A percentile compares a stretch with the other conserved stretches of the same genome.
Conservation (phyloP, 306 rosid species). For the Trifolium repens region DNA sequence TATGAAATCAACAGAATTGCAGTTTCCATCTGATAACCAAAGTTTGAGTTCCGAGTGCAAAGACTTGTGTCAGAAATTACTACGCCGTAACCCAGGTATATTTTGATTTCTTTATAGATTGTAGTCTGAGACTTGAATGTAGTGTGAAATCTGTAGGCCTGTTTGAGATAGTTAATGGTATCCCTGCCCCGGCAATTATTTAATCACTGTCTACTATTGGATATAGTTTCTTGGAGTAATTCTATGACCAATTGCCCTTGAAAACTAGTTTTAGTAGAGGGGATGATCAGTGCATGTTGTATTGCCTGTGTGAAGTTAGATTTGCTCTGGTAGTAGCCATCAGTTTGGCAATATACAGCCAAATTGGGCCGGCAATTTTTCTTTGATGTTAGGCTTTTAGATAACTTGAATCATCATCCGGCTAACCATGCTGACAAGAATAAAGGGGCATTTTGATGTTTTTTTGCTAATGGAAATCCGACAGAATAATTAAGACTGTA, state of each 20-base stretch:
- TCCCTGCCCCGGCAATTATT: slow-evolving; percentile 18
- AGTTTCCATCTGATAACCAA: slow-evolving; percentile 68
- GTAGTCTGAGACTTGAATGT: slow-evolving; percentile 32
- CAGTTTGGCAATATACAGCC: slow-evolving; percentile 1
- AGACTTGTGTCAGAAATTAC: slow-evolving; percentile 89
- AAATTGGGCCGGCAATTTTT: slow-evolving; percentile 36
- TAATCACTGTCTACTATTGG: slow-evolving; percentile 28
- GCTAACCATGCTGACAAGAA: slow-evolving; percentile 38
- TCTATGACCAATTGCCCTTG: slow-evolving; percentile 24
- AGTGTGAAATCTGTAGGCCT: slow-evolving; percentile 10
- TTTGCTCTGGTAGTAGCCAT: slow-evolving; percentile 37
- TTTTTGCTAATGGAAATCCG: slow-evolving; percentile 38
- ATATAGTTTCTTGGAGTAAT: slow-evolving; percentile 17
- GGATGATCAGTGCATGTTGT: slow-evolving; percentile 31
- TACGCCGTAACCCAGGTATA: slow-evolving; percentile 95
- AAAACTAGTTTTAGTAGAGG: slow-evolving; percentile 32
- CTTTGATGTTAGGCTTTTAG: slow-evolving; percentile 44
- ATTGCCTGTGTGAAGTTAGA: slow-evolving; percentile 29
- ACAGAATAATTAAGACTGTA: slow-evolving; percentile 31
- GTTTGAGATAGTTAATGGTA: slow-evolving; percentile 32
- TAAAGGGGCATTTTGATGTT: slow-evolving; percentile 19
- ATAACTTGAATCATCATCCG: slow-evolving; percentile 35
- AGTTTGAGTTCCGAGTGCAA: slow-evolving; percentile 80
- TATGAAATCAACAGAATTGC: slow-evolving; percentile 81
- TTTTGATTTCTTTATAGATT: slow-evolving; percentile 36